phyloP scores from a whole-genome alignment of 371 early-diverging fungal genomes.

The Lichtheimia ramosa region DNA sequence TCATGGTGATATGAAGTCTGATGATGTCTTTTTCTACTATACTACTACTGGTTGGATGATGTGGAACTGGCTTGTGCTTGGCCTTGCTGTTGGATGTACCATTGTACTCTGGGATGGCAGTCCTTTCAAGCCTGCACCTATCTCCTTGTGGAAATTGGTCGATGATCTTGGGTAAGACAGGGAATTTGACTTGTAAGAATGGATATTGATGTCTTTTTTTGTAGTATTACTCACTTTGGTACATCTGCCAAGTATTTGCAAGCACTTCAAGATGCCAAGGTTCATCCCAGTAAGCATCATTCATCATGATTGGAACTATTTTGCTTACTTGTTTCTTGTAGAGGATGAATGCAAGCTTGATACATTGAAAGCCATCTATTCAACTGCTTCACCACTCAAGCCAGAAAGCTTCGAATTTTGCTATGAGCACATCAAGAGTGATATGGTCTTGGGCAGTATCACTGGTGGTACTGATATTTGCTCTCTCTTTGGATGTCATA shows the following conservation, averaged over 20 bases:
- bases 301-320: too few relatives aligned
- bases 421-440: conserved; percentile 78
- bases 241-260: conserved; percentile 96
- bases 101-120: conserved; percentile 94
- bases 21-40: conserved; percentile 91
- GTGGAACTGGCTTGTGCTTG: conserved; percentile 97
- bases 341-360: conserved; percentile 54
- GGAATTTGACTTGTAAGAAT: background rate
- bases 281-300: conserved; percentile 54
- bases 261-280: conserved; percentile 78
- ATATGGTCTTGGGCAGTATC: conserved; percentile 88
- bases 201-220: background rate
- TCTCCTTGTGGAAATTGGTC: conserved; percentile 77
- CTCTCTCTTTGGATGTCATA: conserved; percentile 92
- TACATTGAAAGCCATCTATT: conserved; percentile 79
- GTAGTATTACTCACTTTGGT: conserved; percentile 84
- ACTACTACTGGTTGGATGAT: conserved; percentile 99
- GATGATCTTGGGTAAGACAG: conserved; percentile 61
- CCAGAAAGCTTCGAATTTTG: conserved; percentile 92
- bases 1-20: conserved; percentile 73
- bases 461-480: conserved; percentile 98
- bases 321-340: conserved; percentile 7
- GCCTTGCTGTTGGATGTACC: conserved; percentile 77
- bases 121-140: conserved; percentile 86
- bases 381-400: conserved; percentile 94